Evolutionary conservation across 179 eudicot species (phyloP).

Genomic region (Pouteria campechiana): DNA sequence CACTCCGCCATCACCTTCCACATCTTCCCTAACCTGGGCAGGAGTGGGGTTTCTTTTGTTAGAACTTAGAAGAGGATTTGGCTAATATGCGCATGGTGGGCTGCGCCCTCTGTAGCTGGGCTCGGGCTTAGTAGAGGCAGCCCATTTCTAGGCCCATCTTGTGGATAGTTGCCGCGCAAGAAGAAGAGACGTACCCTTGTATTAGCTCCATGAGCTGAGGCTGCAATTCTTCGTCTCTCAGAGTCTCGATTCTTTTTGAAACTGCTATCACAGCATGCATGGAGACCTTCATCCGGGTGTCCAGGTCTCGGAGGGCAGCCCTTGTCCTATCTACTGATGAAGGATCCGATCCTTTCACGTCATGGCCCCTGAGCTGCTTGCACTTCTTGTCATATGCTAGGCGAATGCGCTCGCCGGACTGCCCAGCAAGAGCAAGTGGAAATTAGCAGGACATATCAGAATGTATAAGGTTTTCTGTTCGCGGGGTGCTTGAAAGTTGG

Average conservation of each 20-base stretch:
- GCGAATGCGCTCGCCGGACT: slow-evolving; percentile 81
- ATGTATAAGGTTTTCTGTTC: too few relatives aligned
- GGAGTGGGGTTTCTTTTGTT: too few relatives aligned
- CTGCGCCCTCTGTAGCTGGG: too few relatives aligned
- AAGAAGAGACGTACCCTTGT: slow-evolving; percentile 56
- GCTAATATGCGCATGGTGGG: too few relatives aligned
- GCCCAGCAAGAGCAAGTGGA: slow-evolving; percentile 7
- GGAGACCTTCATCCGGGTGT: slow-evolving; percentile 90
- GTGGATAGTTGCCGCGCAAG: too few relatives aligned
- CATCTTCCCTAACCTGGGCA: slow-evolving; percentile 81
- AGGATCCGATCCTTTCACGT: slow-evolving; percentile 77
- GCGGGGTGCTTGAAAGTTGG: too few relatives aligned
- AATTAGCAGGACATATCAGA: too few relatives aligned
- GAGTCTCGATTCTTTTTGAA: slow-evolving; percentile 85
- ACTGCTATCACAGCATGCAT: slow-evolving; percentile 83
- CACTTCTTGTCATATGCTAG: slow-evolving; percentile 84
- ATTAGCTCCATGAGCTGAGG: slow-evolving; percentile 82
- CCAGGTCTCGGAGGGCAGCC: slow-evolving; percentile 58
- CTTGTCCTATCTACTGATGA: slow-evolving; percentile 64
- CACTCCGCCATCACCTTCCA: slow-evolving; percentile 92
- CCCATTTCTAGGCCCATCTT: too few relatives aligned
- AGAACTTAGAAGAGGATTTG: too few relatives aligned
- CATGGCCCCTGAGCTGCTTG: slow-evolving; percentile 62
- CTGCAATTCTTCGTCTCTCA: slow-evolving; percentile 80
- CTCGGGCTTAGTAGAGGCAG: too few relatives aligned